These are phyloP conservation scores for Cryptococcus sp. DNA, from an alignment of 1,284 basidiomycete genomes.

Conservation along the genomic window DNA sequence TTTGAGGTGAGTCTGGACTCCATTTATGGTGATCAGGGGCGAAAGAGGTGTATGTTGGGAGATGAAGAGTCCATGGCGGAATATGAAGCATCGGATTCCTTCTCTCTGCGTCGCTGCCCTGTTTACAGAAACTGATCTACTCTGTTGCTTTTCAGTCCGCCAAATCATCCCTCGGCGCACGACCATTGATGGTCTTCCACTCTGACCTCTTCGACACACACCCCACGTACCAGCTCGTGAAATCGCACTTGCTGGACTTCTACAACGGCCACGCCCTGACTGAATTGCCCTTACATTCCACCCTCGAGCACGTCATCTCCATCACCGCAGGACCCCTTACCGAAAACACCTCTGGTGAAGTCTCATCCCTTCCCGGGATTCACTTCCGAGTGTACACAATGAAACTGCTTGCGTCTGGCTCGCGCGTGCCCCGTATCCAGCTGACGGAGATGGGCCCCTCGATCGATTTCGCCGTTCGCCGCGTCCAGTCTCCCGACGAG, in stretches of 20 bases:
- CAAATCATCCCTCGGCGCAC: conserved; percentile 87
- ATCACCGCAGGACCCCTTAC: conserved; percentile 69
- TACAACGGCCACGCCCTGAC: conserved; percentile 87
- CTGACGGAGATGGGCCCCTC: conserved; percentile 88
- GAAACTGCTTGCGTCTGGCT: conserved; percentile 70
- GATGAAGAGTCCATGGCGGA: neutral
- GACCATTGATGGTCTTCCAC: conserved; percentile 93
- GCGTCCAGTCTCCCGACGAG: conserved; percentile 71
- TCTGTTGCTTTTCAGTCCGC: conserved; percentile 60
- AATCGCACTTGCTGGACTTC: conserved; percentile 82
- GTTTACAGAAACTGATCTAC: neutral
- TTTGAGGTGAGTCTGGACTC: conserved; percentile 68
- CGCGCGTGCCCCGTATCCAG: conserved; percentile 73
- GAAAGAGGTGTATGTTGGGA: neutral
- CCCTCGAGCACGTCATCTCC: conserved; percentile 89
- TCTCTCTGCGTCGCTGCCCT: too few species aligned
- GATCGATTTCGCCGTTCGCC: conserved; percentile 78
- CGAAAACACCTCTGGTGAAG: conserved; percentile 54
- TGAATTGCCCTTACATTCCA: conserved; percentile 72
- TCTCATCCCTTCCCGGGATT: conserved; percentile 66
- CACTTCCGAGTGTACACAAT: conserved; percentile 88
- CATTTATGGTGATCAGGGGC: neutral
- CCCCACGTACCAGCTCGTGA: conserved; percentile 86
- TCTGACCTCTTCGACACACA: conserved; percentile 90
- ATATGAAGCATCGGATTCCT: neutral